Base-by-base conservation (phyloP, 78 protist genomes). In the Dictyostelium citrinum region DNA sequence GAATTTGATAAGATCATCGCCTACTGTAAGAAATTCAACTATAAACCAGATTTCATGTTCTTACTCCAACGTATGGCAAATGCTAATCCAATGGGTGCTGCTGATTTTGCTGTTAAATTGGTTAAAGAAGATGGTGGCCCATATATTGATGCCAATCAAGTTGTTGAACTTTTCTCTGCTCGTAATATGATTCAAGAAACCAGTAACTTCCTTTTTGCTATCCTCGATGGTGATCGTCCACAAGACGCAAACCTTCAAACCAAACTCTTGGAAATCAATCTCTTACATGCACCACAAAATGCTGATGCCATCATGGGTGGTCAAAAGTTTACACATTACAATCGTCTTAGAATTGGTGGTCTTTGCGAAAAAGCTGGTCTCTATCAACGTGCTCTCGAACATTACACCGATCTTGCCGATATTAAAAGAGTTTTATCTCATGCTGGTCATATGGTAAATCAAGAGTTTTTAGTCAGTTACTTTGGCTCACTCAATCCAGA, bases 321-420 rank as follows among this genome's bases (percentile, higher is more conserved):
- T 77, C 76, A 84, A 31, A 90, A 90, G 96, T 97, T 97, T 97
- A 49, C 97, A 10, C 99, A 99, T 96, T 99, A 97, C 96, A 99
- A 99, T 97, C 60, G 84, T 55, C 27, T 55, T 22, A 64, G 82
- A 55, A 96, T 99, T 51, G 99, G 99, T 22, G 81, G 70, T 78
- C 97, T 98, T 80, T 99, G 99, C 88, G 99, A 99, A 94, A 77
- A 95, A 72, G 99, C 99, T 5, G 97, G 98, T 51, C 98, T 99
- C 39, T 85, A 29, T 90, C 98, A 97, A 90, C 97, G 99, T 12
- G 99, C 99, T 1, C 96, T 99, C 22, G 99, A 99, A 95, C 98
- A 97, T 96, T 99, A 99, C 99, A 91, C 91, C 17, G 99, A 97
- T 81, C 45, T 98, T 35, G 83, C 68, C 33, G 99, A 98, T 95